Evolutionary conservation across 139 green algal genomes (phyloP).

Genomic region (Haematococcus lacustris): DNA sequence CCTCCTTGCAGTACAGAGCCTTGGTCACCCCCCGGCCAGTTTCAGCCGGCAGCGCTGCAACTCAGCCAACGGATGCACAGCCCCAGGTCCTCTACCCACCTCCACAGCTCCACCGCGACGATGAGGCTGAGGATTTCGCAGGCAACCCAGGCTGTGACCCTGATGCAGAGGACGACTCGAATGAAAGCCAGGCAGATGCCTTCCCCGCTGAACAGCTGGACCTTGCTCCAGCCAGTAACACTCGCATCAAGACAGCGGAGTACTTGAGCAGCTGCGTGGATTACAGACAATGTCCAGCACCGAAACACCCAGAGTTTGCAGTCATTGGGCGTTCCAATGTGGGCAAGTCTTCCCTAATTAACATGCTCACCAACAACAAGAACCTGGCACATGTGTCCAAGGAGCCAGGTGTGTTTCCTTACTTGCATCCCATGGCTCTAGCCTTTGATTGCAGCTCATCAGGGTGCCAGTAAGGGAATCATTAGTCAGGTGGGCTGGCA

Average conservation of each 20-base stretch:
- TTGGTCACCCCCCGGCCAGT: too few relatives aligned
- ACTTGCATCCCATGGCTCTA: not conserved
- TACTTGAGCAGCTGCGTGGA: conserved; percentile 67
- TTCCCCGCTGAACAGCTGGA: not conserved
- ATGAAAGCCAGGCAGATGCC: too few relatives aligned
- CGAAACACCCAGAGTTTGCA: conserved; percentile 78
- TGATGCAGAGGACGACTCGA: not conserved
- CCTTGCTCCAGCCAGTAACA: not conserved
- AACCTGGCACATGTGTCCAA: conserved; percentile 87
- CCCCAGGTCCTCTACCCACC: too few relatives aligned
- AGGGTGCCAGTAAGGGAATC: too few relatives aligned
- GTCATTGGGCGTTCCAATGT: conserved; percentile 94
- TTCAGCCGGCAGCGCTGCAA: too few relatives aligned
- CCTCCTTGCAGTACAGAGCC: too few relatives aligned
- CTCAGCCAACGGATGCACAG: too few relatives aligned
- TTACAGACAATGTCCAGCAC: not conserved
- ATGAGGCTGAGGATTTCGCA: not conserved
- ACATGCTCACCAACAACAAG: conserved; percentile 76
- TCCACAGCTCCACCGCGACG: not conserved
- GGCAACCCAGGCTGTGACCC: not conserved
- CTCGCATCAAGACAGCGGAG: conserved; percentile 18
- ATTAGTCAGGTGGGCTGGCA: too few relatives aligned
- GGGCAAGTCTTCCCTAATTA: conserved; percentile 96
- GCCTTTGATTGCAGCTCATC: too few relatives aligned
- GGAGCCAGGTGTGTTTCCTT: conserved; percentile 60